Percentiles rank a stretch among this genome's conserved stretches.
Conservation (phyloP, 345 rosid species). For the Anacardium occidentale region DNA sequence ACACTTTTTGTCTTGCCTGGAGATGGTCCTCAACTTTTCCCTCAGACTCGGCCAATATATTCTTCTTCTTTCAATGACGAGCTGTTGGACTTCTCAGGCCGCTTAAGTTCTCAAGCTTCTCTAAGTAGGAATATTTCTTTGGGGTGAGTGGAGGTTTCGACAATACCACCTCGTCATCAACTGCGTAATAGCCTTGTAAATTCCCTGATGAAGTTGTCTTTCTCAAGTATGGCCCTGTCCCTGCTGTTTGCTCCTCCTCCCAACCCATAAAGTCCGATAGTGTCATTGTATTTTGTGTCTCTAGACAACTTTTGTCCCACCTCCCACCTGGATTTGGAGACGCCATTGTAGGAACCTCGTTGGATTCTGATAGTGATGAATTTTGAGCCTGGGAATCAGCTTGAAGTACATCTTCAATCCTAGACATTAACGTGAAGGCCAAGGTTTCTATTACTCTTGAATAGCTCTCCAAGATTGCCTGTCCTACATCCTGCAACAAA, state of each 20-base stretch:
- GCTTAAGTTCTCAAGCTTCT: conserved; percentile 69
- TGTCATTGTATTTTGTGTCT: conserved; percentile 56
- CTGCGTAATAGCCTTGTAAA: conserved; percentile 10
- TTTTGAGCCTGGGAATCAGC: conserved; percentile 51
- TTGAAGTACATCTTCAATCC: conserved; percentile 85
- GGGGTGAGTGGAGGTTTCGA: conserved; percentile 40
- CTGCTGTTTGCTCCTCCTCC: conserved; percentile 28
- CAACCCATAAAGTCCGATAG: conserved; percentile 85
- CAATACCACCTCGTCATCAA: conserved; percentile 31
- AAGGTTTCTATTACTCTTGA: conserved; percentile 91
- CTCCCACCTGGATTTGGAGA: conserved; percentile 30
- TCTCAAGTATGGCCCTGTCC: conserved; percentile 17
- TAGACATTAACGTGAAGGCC: conserved; percentile 72
- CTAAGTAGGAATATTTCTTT: conserved; percentile 60
- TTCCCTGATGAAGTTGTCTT: conserved; percentile 32
- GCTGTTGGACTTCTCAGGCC: conserved; percentile 62
- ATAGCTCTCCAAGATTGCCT: conserved; percentile 90
- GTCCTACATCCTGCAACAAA: conserved; percentile 72
- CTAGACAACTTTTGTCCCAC: conserved; percentile 24
- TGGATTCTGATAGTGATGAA: conserved; percentile 22
- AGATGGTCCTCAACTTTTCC: no score
- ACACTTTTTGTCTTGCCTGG: no score
- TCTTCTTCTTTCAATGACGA: conserved; percentile 43
- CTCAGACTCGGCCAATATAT: no score
- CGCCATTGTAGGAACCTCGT: not conserved